Evolutionary conservation across 78 protist genomes (phyloP), one percentile per base, ranked within the genome.

Genomic region (Speleostelium caveatum): DNA sequence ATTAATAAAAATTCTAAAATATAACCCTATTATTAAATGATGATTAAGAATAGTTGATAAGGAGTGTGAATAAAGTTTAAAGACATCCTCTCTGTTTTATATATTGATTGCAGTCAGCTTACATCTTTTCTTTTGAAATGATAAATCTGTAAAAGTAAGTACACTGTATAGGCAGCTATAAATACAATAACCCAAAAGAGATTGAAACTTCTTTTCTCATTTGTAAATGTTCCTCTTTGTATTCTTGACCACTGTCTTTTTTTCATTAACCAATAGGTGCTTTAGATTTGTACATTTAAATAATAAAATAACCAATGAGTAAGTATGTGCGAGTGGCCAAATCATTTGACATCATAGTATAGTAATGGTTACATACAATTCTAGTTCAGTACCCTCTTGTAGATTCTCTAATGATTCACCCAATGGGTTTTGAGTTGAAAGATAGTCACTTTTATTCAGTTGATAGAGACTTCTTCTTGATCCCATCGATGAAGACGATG

Each of bases 211-310:
- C 91, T 83, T 36, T 83, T 83, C 60, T 83, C 91, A 60, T 83
- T 83, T 49, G 91, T 45, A 60, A 83, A 69, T 69, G 91, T 71
- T n/a, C 91, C 91, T 83, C 91, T 83, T 60, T 83, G 91, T 42
- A 83, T 58, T 83, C 91, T 83, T 69, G 91, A 83, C 91, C 91
- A 83, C 69, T 83, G 91, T 83, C 91, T 83, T 60, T 83, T 83
- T 53, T 83, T 83, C 91, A 83, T 83, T 10, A 83, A 68, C 91
- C 91, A 83, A 69, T 71, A 83, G 32, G 91, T 69, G 69, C 91
- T 83, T 10, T 33, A 21, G 6, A 39, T 73, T 33, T n/a, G n/a
- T n/a, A n/a, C n/a, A n/a, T n/a, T n/a, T n/a, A n/a, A n/a, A n/a
- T n/a, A n/a, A n/a, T n/a, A n/a, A n/a, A n/a, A n/a, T n/a, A n/a